Conservation (phyloP, 2,329 filamentous ascomycete species). For the Pyrenophora teres region DNA sequence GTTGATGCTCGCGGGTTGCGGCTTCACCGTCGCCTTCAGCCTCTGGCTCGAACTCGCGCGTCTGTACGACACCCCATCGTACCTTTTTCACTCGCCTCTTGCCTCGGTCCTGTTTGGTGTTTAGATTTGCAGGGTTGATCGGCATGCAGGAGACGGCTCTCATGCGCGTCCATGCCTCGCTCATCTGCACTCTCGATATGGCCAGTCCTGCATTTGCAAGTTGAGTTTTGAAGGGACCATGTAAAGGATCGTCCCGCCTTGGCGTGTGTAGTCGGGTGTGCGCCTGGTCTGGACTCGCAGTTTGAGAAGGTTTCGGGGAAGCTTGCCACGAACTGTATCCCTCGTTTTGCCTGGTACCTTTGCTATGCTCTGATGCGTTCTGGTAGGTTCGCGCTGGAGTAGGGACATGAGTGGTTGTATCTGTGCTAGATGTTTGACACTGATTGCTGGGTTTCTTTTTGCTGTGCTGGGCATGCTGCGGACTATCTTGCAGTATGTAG, state of each 20-base stretch:
- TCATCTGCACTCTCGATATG: slow-evolving; percentile 12
- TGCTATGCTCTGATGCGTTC: neutral
- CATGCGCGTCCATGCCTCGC: slow-evolving; percentile 23
- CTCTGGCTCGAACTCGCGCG: neutral
- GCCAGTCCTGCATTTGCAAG: neutral
- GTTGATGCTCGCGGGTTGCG: no score
- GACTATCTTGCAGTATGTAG: slow-evolving; percentile 14
- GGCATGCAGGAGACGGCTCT: slow-evolving; percentile 7
- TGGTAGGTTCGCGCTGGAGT: neutral
- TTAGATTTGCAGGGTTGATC: neutral
- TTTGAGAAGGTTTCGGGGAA: neutral
- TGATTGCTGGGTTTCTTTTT: neutral
- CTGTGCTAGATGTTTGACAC: neutral
- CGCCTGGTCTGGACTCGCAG: neutral
- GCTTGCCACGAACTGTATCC: neutral
- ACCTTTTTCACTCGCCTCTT: slow-evolving; percentile 3
- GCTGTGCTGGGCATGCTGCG: slow-evolving; percentile 10
- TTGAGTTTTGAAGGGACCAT: neutral
- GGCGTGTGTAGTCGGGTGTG: neutral
- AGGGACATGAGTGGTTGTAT: neutral
- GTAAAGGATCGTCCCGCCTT: neutral
- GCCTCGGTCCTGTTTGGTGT: slow-evolving; percentile 3
- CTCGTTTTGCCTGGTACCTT: neutral
- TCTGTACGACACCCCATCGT: slow-evolving; percentile 9
- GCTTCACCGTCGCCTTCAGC: neutral